Base-by-base conservation (phyloP, 2,329 filamentous ascomycete species). In the Phialophora chinensis region DNA sequence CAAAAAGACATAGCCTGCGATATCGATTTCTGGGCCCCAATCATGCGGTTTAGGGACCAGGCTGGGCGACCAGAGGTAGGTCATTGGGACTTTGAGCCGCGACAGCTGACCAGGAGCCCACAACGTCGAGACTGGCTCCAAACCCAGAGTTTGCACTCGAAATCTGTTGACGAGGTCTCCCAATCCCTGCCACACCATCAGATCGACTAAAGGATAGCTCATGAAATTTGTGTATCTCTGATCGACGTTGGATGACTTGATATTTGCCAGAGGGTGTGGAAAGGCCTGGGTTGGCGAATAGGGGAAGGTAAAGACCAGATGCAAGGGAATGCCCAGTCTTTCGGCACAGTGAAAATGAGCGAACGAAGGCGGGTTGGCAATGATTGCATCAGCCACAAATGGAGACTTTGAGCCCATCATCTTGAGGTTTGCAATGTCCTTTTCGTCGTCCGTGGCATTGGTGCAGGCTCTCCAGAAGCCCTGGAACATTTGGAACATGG, bases 391-490 rank as follows among this genome's bases (percentile, higher is more conserved):
- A 8, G 77, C 77, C 12, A 77, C 71, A 65, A 78, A 78, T 1
- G 76, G 76, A 49, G 63, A 47, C 53, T 84, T 87, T 6, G 83
- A 77, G 0, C 85, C 86, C 85, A 91, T 87, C 85, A 90, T 87
- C 74, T 87, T 88, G 33, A 85, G 73, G 71, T 89, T 91, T 12
- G 81, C 78, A 1, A 79, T 74, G 73, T 91, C 87, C 25, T 81
- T 85, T 73, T 89, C 87, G 69, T 91, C 88, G 69, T 92, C 90
- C 0, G 88, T 91, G 2, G 71, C 66, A 65, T 73, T 90, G 72
- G 91, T 87, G 73, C 91, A 94, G 0, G 90, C 88, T 31, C 90
- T 81, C 91, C 91, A 94, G 79, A 92, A 93, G 0, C 91, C 91
- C 67, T 91, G 84, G 73, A 94, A 92, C 89, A 94, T 94, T 68